Evolutionary conservation across 2,329 filamentous ascomycete species (phyloP).

Genomic region (Cytospora piceicola): DNA sequence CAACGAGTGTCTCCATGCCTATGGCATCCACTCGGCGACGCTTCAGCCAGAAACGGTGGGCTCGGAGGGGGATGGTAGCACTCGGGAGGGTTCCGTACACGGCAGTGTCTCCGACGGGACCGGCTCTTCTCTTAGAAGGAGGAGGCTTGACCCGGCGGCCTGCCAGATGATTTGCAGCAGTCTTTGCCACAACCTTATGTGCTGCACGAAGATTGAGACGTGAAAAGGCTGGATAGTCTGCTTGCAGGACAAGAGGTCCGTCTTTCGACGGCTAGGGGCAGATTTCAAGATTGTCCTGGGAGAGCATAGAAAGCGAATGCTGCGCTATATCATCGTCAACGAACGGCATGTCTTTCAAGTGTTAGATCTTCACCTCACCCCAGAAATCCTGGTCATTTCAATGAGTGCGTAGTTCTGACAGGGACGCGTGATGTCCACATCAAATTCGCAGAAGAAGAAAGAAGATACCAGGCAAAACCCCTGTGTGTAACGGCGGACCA

Average conservation of each 20-base stretch:
- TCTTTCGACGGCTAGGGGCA: neutral
- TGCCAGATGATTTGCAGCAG: constrained; percentile 59
- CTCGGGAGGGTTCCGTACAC: neutral
- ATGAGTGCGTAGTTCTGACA: neutral
- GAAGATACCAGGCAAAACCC: neutral
- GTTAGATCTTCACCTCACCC: too few relatives aligned
- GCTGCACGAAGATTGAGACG: constrained; percentile 45
- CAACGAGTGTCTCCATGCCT: constrained; percentile 71
- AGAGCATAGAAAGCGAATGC: too few relatives aligned
- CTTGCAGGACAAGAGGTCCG: neutral
- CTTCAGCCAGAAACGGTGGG: constrained; percentile 67
- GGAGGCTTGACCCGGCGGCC: constrained; percentile 38
- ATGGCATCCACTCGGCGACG: constrained; percentile 73
- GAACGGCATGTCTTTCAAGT: neutral
- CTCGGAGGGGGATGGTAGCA: constrained; percentile 26
- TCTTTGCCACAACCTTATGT: constrained; percentile 55
- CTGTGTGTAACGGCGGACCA: neutral
- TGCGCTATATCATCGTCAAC: neutral
- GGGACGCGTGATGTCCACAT: neutral
- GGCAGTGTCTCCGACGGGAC: constrained; percentile 25
- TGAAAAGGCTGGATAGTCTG: neutral
- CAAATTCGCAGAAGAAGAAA: neutral
- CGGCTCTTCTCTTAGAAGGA: constrained; percentile 33
- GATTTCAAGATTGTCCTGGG: too few relatives aligned
- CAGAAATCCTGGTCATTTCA: neutral